Percentiles rank a stretch among this genome's conserved stretches.
Conservation (phyloP, 2,329 filamentous ascomycete genomes). For the Fusarium austroafricanum region DNA sequence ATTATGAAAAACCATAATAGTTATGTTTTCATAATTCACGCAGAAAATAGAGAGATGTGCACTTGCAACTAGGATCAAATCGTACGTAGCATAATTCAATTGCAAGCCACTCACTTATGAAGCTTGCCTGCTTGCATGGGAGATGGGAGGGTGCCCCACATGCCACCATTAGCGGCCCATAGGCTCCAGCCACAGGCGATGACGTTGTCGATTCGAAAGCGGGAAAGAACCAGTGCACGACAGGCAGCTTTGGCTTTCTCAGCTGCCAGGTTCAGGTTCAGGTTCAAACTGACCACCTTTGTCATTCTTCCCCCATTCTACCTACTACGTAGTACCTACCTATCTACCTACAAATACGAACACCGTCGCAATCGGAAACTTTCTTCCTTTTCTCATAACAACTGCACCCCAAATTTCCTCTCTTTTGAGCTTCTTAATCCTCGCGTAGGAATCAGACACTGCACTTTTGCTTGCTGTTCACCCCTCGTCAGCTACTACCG, state of each 20-base stretch:
- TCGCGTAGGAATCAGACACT: slow-evolving; percentile 2
- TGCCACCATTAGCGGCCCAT: slow-evolving; percentile 29
- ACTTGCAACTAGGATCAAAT: slow-evolving; percentile 6
- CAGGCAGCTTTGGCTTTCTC: slow-evolving; percentile 41
- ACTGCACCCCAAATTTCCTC: slow-evolving; percentile 1
- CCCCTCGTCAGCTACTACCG: slow-evolving; percentile 42
- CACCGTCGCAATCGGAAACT: slow-evolving; percentile 14
- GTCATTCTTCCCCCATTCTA: slow-evolving; percentile 25
- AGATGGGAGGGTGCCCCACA: slow-evolving; percentile 3
- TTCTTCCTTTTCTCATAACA: neutral
- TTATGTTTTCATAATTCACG: slow-evolving; percentile 19
- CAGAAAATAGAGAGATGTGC: neutral
- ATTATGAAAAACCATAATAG: slow-evolving; percentile 6
- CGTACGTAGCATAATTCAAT: neutral
- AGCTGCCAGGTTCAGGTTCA: slow-evolving; percentile 38
- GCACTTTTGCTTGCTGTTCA: slow-evolving; percentile 21
- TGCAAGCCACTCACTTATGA: slow-evolving; percentile 32
- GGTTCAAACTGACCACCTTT: slow-evolving; percentile 49
- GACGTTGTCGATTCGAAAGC: slow-evolving; percentile 50
- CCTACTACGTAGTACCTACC: no score
- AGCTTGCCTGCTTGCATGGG: no score
- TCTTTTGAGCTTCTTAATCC: slow-evolving; percentile 20
- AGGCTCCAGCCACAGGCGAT: slow-evolving; percentile 50
- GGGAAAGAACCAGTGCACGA: slow-evolving; percentile 38
- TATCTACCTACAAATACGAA: slow-evolving; percentile 36